These are phyloP conservation scores for Dipsacomyces acuminosporus DNA, from an alignment of 371 early-diverging fungal species.

Conservation along the genomic window DNA sequence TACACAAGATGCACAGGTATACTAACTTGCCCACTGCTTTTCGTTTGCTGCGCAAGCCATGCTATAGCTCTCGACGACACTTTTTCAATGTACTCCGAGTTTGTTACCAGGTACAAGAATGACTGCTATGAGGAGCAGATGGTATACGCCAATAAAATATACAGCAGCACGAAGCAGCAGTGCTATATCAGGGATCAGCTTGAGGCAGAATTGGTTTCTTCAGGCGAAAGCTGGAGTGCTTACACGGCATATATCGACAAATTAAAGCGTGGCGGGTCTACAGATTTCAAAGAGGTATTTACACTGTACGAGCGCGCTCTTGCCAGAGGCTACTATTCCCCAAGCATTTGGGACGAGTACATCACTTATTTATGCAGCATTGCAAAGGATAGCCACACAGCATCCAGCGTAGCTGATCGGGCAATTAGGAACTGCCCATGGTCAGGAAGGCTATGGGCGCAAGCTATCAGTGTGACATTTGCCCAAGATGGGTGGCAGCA, in stretches of 20 bases:
- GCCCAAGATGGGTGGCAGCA: conserved; percentile 6
- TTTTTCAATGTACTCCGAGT: conserved; percentile 60
- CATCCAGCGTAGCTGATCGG: conserved; percentile 46
- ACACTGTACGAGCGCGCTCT: conserved; percentile 66
- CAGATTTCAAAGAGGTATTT: conserved; percentile 40
- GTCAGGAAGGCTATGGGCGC: conserved; percentile 62
- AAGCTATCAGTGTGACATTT: conserved; percentile 7
- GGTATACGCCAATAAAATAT: conserved; percentile 52
- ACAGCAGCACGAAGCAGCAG: conserved; percentile 49
- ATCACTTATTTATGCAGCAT: conserved; percentile 52
- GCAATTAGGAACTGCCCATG: conserved; percentile 66
- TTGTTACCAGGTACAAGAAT: conserved; percentile 55
- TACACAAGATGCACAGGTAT: too few species aligned
- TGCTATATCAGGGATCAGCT: conserved; percentile 51
- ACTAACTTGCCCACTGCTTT: too few species aligned
- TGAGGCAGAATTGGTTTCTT: conserved; percentile 53
- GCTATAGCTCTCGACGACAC: conserved; percentile 52
- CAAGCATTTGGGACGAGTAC: conserved; percentile 67
- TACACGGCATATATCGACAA: conserved; percentile 54
- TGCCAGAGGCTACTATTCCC: conserved; percentile 52
- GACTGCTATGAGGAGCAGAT: conserved; percentile 57
- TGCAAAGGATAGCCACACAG: conserved; percentile 7
- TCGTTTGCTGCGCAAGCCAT: too few species aligned
- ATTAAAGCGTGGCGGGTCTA: conserved; percentile 39
- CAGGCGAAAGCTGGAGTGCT: conserved; percentile 42